Base-by-base conservation (phyloP, 2,329 filamentous ascomycete species). In the Talaromyces sp. region DNA sequence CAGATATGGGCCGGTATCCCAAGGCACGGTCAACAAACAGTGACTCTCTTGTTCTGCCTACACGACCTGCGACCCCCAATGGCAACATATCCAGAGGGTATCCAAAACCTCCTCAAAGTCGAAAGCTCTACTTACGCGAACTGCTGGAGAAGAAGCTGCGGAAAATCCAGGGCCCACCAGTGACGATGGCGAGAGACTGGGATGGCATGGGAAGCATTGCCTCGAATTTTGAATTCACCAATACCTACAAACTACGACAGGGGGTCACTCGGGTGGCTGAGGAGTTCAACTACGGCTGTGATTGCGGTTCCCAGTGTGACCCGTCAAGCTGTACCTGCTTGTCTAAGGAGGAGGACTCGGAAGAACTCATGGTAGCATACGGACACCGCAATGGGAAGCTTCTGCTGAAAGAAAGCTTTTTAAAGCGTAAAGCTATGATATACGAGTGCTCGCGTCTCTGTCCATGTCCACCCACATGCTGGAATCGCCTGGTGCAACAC, bases 391-490 rank as follows among this genome's bases (percentile, higher is more conserved):
- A 71, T 61, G 66, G 68, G 1, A 54, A 72, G 13, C 54, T 73
- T 9, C 73, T 79, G 0, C 68, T 79, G 0, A 68, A 66, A 0
- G 67, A 70, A 1, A 71, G 73, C 1, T 77, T 80, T 35, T 67
- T 80, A 4, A 67, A 70, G 1, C 67, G 73, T 3, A 75, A 71
- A 15, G 66, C 72, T 0, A 80, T 80, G 68, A 80, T 80, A 0
- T 73, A 72, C 8, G 80, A 82, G 66, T 82, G 80, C 66, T 79
- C 74, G 33, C 67, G 70, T 0, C 68, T 70, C 6, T 82, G 80
- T 60, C 64, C 62, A 5, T 82, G 80, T 49, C 67, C 67, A 1
- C 64, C 68, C 1, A 60, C 61, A 1, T 82, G 80, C 65, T 77
- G 73, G 75, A 82, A 82, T 61, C 73, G 77, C 6, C 76, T 81